A percentile compares a stretch with the other conserved stretches of the same genome.
These are phyloP conservation scores for Aureobasidium lini DNA, from an alignment of 2,329 filamentous ascomycete genomes.

Conservation along the genomic window DNA sequence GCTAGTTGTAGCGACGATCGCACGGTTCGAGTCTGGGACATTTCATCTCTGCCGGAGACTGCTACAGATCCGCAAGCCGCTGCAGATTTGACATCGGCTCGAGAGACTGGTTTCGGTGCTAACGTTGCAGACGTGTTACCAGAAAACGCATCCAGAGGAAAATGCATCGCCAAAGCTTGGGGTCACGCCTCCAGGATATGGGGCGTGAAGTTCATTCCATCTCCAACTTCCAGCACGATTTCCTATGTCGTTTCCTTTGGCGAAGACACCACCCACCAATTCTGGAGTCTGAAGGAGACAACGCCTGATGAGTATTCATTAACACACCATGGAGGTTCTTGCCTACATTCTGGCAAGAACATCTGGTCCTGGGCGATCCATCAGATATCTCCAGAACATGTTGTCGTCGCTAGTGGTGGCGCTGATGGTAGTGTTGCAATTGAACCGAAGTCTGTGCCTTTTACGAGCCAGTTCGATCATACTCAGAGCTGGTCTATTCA, in stretches of 20 bases:
- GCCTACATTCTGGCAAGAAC: conserved; percentile 77
- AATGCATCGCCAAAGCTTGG: conserved; percentile 65
- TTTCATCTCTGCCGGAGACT: conserved; percentile 47
- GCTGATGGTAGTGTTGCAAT: conserved; percentile 62
- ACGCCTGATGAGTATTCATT: conserved; percentile 30
- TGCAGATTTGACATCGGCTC: conserved; percentile 21
- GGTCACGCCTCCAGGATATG: conserved; percentile 87
- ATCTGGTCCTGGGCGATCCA: conserved; percentile 64
- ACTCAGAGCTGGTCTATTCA: conserved; percentile 11
- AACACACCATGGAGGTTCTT: conserved; percentile 48
- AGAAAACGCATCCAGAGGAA: conserved; percentile 28
- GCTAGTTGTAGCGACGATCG: conserved; percentile 93
- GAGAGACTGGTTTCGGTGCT: conserved; percentile 39
- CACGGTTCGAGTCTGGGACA: conserved; percentile 81
- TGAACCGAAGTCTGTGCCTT: conserved; percentile 1
- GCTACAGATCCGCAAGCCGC: conserved; percentile 24
- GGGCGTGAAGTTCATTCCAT: conserved; percentile 61
- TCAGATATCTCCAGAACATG: not conserved
- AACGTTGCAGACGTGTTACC: conserved; percentile 9
- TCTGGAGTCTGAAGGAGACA: conserved; percentile 43
- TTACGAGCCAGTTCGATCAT: not conserved
- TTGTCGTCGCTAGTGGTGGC: conserved; percentile 60
- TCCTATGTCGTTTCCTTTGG: conserved; percentile 67
- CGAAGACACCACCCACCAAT: conserved; percentile 71
- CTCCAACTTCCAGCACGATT: not conserved